A percentile compares a stretch with the other conserved stretches of the same genome.
These are phyloP conservation scores for Pleoardoris graminearum DNA, from an alignment of 2,329 filamentous ascomycete species.

Conservation along the genomic window DNA sequence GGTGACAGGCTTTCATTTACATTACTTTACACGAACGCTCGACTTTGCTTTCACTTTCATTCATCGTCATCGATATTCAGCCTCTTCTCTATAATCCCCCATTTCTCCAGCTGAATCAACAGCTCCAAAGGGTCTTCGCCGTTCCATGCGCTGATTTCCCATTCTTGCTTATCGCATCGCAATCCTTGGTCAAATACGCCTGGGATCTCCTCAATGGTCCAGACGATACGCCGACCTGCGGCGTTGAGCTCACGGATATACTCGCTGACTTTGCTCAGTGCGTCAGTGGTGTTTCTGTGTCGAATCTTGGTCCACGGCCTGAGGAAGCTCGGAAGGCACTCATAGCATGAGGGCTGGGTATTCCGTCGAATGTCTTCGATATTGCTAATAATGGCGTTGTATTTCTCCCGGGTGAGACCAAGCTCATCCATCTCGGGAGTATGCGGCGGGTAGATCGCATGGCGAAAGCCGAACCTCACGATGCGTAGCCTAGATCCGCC, in stretches of 20 bases:
- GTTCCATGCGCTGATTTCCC: conserved; percentile 33
- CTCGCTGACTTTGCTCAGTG: conserved; percentile 22
- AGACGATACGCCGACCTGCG: conserved; percentile 21
- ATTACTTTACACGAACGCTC: too few species aligned
- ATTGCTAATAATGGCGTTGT: conserved; percentile 18
- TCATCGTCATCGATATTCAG: conserved; percentile 27
- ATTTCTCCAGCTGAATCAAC: conserved; percentile 26
- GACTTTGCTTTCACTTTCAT: too few species aligned
- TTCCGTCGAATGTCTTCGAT: conserved; percentile 22
- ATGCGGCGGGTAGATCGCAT: conserved; percentile 29
- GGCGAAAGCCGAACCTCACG: conserved; percentile 26
- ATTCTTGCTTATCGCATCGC: conserved; percentile 22
- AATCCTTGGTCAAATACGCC: conserved; percentile 23
- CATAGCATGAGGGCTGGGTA: neutral
- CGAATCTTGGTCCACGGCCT: conserved; percentile 19
- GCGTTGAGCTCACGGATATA: conserved; percentile 28
- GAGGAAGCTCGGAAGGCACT: conserved; percentile 10
- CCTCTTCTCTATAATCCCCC: conserved; percentile 28
- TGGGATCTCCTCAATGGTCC: conserved; percentile 32
- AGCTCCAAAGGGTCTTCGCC: conserved; percentile 28
- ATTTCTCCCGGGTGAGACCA: conserved; percentile 21
- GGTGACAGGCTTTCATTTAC: too few species aligned
- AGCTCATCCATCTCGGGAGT: conserved; percentile 30
- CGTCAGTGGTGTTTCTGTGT: conserved; percentile 17
- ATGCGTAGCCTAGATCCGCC: conserved; percentile 26